Evolutionary conservation across 805 yeast genomes (phyloP).

Genomic region (Barnettozyma vustinii): DNA sequence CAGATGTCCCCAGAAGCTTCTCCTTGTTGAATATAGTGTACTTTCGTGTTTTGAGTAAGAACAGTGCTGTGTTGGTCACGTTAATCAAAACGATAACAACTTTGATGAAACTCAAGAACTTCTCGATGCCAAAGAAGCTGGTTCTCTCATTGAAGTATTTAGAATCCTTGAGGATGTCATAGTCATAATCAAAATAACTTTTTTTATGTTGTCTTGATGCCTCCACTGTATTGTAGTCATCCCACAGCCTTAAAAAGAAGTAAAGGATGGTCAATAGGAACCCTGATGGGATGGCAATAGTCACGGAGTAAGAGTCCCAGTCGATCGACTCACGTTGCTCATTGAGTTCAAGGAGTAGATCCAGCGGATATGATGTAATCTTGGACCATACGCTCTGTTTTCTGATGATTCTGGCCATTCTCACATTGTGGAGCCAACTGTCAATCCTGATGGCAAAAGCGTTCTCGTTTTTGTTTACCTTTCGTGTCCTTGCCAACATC

Average conservation of each 20-base stretch:
- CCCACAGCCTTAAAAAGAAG: conserved; percentile 22
- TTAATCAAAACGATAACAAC: conserved; percentile 17
- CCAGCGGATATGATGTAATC: conserved; percentile 22
- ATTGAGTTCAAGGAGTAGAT: conserved; percentile 20
- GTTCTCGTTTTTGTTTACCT: not conserved
- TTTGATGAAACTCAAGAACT: conserved; percentile 8
- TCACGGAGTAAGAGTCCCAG: conserved; percentile 24
- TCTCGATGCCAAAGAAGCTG: conserved; percentile 5
- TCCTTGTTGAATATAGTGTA: conserved; percentile 24
- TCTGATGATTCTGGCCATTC: conserved; percentile 18
- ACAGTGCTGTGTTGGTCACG: conserved; percentile 16
- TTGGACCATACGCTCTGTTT: conserved; percentile 17
- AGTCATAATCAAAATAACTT: conserved; percentile 10
- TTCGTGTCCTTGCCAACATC: not conserved
- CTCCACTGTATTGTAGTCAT: conserved; percentile 15
- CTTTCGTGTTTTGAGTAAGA: conserved; percentile 21
- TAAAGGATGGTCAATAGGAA: conserved; percentile 17
- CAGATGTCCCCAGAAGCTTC: conserved; percentile 7
- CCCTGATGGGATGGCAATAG: conserved; percentile 25
- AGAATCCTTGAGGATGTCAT: conserved; percentile 15
- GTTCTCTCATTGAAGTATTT: conserved; percentile 15
- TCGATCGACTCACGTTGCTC: conserved; percentile 25
- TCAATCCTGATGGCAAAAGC: not conserved
- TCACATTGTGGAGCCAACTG: not conserved
- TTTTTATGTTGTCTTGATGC: not conserved